These are phyloP conservation scores for Apiospora saccharicola DNA, from an alignment of 2,329 filamentous ascomycete species.

Conservation along the genomic window DNA sequence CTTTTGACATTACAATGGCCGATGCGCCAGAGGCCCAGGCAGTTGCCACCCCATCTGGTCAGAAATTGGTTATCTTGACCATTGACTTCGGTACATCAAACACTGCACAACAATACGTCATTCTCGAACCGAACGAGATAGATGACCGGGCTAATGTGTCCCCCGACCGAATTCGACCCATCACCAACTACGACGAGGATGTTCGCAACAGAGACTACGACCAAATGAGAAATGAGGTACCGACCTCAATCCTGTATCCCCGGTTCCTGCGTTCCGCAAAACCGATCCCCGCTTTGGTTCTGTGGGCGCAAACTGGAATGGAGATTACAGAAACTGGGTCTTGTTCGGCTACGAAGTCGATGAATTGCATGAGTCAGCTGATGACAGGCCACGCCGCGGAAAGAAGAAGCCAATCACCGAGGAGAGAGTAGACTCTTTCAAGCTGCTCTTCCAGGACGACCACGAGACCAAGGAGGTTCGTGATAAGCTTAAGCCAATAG, in stretches of 20 bases:
- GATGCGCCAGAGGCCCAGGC: neutral
- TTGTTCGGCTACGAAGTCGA: neutral
- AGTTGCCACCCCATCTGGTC: neutral
- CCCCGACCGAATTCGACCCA: neutral
- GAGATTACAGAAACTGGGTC: neutral
- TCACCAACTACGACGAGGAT: neutral
- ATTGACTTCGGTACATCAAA: neutral
- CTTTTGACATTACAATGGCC: neutral
- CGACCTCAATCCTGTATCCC: neutral
- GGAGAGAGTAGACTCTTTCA: neutral
- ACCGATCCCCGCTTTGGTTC: neutral
- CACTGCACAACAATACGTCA: neutral
- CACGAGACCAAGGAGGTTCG: neutral
- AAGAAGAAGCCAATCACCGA: neutral
- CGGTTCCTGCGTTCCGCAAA: neutral
- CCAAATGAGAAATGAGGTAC: neutral
- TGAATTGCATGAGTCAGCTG: neutral
- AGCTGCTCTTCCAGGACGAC: neutral
- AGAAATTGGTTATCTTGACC: neutral
- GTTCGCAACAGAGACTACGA: neutral
- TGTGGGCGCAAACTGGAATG: neutral
- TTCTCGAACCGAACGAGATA: neutral
- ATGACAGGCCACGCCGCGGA: neutral
- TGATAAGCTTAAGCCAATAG: neutral
- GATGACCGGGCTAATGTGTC: neutral